A percentile compares a stretch with the other conserved stretches of the same genome.
Conservation (phyloP, 2,329 filamentous ascomycete genomes). For the Colletotrichum eleusines region DNA sequence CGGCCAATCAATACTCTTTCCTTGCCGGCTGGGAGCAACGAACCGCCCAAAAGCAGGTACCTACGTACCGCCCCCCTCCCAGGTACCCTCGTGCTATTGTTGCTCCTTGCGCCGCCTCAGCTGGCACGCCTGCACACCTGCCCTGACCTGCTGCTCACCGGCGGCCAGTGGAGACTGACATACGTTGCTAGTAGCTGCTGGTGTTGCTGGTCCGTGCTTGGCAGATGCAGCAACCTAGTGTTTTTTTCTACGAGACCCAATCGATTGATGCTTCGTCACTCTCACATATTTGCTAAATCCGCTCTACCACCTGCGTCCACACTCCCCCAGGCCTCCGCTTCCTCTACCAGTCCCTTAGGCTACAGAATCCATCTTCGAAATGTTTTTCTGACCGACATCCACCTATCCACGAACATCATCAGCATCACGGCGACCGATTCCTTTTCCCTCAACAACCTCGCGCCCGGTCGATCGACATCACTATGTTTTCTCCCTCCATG, state of each 20-base stretch:
- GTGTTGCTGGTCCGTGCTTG: constrained; percentile 51
- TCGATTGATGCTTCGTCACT: constrained; percentile 45
- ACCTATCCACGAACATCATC: constrained; percentile 30
- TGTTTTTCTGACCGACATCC: constrained; percentile 38
- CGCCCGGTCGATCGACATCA: constrained; percentile 42
- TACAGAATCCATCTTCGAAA: constrained; percentile 41
- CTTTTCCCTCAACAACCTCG: constrained; percentile 13
- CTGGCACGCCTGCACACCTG: constrained; percentile 34
- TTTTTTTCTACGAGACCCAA: constrained; percentile 49
- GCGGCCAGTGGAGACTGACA: constrained; percentile 13
- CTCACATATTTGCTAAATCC: constrained; percentile 43
- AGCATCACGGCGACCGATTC: constrained; percentile 34
- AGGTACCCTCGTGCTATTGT: constrained; percentile 30
- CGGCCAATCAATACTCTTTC: constrained; percentile 24
- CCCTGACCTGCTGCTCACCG: constrained; percentile 25
- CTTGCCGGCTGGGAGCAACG: constrained; percentile 2
- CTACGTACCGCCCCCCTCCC: constrained; percentile 25
- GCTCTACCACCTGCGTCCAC: constrained; percentile 35
- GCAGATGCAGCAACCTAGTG: constrained; percentile 48
- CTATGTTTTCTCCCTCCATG: constrained; percentile 71
- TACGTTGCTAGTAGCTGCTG: constrained; percentile 28
- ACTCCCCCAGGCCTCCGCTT: constrained; percentile 33
- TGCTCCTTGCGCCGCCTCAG: constrained; percentile 33
- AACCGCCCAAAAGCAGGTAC: constrained; percentile 19
- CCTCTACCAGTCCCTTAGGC: constrained; percentile 30